phyloP scores from a whole-genome alignment of 2,329 filamentous ascomycete species.

The Ceratocystis harringtonii region DNA sequence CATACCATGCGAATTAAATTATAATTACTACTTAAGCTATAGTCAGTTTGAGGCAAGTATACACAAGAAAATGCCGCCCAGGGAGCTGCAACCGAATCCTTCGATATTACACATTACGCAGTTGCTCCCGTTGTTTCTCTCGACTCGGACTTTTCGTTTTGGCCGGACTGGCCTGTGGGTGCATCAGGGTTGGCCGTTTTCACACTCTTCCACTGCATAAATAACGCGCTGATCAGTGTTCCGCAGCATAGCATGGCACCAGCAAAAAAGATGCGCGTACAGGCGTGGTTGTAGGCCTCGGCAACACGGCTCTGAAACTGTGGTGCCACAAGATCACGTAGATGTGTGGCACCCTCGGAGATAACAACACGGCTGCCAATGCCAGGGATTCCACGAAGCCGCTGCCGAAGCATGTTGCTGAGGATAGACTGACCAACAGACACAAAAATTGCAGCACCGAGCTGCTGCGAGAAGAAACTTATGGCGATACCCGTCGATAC shows the following conservation, averaged over 20 bases:
- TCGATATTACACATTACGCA: background rate
- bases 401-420: conserved; percentile 30
- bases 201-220: conserved; percentile 53
- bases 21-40: background rate
- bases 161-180: background rate
- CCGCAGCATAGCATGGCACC: conserved; percentile 40
- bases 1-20: background rate
- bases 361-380: conserved; percentile 32
- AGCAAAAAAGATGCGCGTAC: conserved; percentile 49
- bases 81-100: background rate
- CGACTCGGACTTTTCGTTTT: background rate
- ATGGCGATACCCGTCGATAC: conserved; percentile 41
- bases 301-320: conserved; percentile 40
- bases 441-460: conserved; percentile 44
- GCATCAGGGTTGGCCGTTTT: conserved; percentile 32
- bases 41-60: background rate
- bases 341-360: conserved; percentile 41
- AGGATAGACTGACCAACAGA: conserved; percentile 42
- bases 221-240: conserved; percentile 41
- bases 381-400: conserved; percentile 28
- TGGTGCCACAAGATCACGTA: conserved; percentile 37
- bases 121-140: background rate
- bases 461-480: conserved; percentile 43
- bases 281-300: conserved; percentile 48
- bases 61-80: background rate